A percentile compares a stretch with the other conserved stretches of the same genome.
Evolutionary conservation across 176 grass and related monocot species (phyloP).

Genomic region (Musa troglodytarum): DNA sequence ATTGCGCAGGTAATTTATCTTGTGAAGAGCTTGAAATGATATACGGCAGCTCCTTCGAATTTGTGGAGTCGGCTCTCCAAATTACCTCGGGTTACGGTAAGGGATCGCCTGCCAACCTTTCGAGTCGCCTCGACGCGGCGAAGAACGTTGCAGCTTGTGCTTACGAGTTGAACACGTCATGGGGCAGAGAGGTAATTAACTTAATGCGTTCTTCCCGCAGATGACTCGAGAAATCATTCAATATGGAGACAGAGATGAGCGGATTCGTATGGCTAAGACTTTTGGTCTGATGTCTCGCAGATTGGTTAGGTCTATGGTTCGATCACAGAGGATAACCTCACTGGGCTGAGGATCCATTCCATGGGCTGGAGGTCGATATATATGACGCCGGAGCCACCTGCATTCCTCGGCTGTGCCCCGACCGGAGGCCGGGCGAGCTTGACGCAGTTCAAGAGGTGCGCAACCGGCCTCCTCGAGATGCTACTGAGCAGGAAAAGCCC

Average conservation of each 20-base stretch:
- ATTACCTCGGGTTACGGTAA: neutral
- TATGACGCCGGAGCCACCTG: neutral
- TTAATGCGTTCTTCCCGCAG: neutral
- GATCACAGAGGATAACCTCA: slow-evolving; percentile 3
- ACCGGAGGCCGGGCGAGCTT: slow-evolving; percentile 25
- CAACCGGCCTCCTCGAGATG: slow-evolving; percentile 35
- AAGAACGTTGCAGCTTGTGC: neutral
- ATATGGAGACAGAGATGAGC: neutral
- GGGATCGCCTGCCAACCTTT: neutral
- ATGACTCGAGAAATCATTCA: no score
- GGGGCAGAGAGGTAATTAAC: slow-evolving; percentile 3
- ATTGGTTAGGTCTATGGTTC: slow-evolving; percentile 8
- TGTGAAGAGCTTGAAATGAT: neutral
- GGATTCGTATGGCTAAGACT: neutral
- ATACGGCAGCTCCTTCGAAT: neutral
- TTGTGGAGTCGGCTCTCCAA: neutral
- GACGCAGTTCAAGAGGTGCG: slow-evolving; percentile 49
- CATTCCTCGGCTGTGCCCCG: neutral
- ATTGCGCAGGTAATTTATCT: neutral
- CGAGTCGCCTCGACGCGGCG: neutral
- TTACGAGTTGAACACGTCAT: slow-evolving; percentile 6
- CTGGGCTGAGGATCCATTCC: slow-evolving; percentile 2
- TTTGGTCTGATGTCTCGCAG: neutral
- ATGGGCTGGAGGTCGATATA: slow-evolving; percentile 2
- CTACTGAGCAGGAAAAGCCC: slow-evolving; percentile 24